Evolutionary conservation across 2,329 filamentous ascomycete genomes (phyloP).

Genomic region (Botryotinia narcissicola): DNA sequence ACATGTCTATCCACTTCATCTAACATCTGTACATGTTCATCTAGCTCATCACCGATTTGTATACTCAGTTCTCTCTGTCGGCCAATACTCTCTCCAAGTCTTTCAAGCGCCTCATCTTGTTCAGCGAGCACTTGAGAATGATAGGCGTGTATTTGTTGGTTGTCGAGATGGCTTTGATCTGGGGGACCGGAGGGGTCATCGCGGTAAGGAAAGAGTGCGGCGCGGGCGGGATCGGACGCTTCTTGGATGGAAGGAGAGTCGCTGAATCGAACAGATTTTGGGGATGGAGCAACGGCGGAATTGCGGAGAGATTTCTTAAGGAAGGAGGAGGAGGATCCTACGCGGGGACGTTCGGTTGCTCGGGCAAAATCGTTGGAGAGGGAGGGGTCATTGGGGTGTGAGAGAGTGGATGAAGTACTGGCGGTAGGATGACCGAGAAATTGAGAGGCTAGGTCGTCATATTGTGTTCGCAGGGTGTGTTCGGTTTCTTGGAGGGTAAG

Average conservation of each 20-base stretch:
- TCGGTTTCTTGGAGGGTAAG: constrained; percentile 63
- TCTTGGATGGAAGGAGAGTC: constrained; percentile 53
- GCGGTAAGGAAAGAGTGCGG: constrained; percentile 65
- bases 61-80: constrained; percentile 90
- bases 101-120: constrained; percentile 91
- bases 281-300: constrained; percentile 36
- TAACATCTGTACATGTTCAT: constrained; percentile 82
- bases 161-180: constrained; percentile 56
- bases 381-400: constrained; percentile 62
- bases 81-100: constrained; percentile 78
- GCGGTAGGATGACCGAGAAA: constrained; percentile 65
- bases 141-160: constrained; percentile 83
- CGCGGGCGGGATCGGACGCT: constrained; percentile 49
- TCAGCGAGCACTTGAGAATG: constrained; percentile 79
- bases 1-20: constrained; percentile 84
- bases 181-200: constrained; percentile 58
- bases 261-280: constrained; percentile 84
- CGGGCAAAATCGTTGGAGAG: constrained; percentile 63
- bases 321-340: constrained; percentile 46
- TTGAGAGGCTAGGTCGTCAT: constrained; percentile 73
- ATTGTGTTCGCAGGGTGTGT: constrained; percentile 67
- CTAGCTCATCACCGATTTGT: constrained; percentile 94
- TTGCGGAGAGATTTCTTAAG: constrained; percentile 40
- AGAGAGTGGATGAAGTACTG: constrained; percentile 51
- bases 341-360: constrained; percentile 44